These are phyloP conservation scores for Astraeus odoratus DNA, from an alignment of 768 basidiomycete genomes.

Conservation along the genomic window DNA sequence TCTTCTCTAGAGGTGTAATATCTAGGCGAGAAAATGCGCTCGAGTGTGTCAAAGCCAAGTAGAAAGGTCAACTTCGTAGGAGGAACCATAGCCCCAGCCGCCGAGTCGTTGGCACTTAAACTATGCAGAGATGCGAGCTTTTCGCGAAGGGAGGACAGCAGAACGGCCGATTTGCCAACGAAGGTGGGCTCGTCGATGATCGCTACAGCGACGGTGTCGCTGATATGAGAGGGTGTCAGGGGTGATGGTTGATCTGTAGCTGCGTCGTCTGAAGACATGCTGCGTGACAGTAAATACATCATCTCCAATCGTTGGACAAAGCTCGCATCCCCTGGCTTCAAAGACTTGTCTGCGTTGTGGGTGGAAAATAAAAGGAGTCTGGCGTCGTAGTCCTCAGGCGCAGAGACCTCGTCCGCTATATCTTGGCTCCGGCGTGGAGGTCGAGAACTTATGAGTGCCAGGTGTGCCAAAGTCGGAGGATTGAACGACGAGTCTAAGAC, in stretches of 20 bases:
- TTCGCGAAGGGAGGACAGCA: constrained; percentile 45
- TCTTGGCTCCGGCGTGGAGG: constrained; percentile 15
- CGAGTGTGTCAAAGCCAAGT: constrained; percentile 80
- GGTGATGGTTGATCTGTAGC: background rate
- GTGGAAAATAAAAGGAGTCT: constrained; percentile 76
- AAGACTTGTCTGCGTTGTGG: constrained; percentile 78
- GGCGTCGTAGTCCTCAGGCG: constrained; percentile 50
- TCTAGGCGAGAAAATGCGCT: constrained; percentile 65
- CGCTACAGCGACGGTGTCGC: constrained; percentile 61
- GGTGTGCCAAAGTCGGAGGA: constrained; percentile 82
- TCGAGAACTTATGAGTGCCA: constrained; percentile 56
- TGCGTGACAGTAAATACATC: constrained; percentile 65
- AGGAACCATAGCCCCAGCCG: constrained; percentile 5
- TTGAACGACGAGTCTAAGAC: constrained; percentile 93
- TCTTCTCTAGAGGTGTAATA: constrained; percentile 54
- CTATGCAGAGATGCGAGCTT: constrained; percentile 10
- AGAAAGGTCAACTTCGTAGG: constrained; percentile 56
- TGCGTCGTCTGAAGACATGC: constrained; percentile 22
- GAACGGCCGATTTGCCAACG: constrained; percentile 63
- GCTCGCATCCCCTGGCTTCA: constrained; percentile 66
- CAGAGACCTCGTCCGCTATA: background rate
- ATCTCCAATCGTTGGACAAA: constrained; percentile 78
- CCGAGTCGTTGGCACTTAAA: background rate
- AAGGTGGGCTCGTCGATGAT: constrained; percentile 87
- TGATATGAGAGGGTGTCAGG: constrained; percentile 1